Evolutionary conservation across 768 basidiomycete genomes (phyloP).

Genomic region (Mycena polygramma): DNA sequence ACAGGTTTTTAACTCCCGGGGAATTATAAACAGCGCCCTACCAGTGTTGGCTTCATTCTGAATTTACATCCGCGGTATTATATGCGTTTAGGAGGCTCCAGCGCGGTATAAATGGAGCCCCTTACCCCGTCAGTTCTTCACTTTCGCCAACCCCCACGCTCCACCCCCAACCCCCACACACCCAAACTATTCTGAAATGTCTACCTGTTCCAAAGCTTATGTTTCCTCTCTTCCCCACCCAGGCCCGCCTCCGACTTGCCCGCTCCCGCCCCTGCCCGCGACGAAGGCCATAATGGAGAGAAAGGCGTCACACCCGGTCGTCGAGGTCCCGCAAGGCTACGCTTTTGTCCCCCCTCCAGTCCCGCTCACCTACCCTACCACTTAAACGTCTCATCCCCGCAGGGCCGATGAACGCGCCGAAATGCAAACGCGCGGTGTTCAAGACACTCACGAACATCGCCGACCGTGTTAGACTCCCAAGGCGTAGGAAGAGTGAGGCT

Average conservation of each 20-base stretch:
- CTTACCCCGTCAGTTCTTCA: background rate
- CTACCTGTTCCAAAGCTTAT: background rate
- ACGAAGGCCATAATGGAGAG: background rate
- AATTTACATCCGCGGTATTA: too few species aligned
- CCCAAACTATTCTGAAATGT: background rate
- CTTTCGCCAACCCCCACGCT: background rate
- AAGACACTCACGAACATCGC: slow-evolving; percentile 9
- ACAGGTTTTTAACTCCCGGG: too few species aligned
- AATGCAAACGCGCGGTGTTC: slow-evolving; percentile 12
- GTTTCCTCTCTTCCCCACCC: slow-evolving; percentile 1
- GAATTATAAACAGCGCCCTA: too few species aligned
- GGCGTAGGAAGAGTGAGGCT: background rate
- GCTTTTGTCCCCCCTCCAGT: slow-evolving; percentile 13
- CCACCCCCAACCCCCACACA: background rate
- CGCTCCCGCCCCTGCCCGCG: background rate
- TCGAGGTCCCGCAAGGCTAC: slow-evolving; percentile 18
- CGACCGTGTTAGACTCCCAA: background rate
- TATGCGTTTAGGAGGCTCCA: too few species aligned
- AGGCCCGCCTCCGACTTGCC: slow-evolving; percentile 14
- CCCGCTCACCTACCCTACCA: slow-evolving; percentile 7
- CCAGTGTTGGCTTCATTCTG: too few species aligned
- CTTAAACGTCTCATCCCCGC: slow-evolving; percentile 18
- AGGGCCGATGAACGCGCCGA: slow-evolving; percentile 14
- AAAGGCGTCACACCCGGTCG: background rate
- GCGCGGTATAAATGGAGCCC: too few species aligned